Conservation (phyloP, 1,284 basidiomycete genomes). For the Peniophora sp. region DNA sequence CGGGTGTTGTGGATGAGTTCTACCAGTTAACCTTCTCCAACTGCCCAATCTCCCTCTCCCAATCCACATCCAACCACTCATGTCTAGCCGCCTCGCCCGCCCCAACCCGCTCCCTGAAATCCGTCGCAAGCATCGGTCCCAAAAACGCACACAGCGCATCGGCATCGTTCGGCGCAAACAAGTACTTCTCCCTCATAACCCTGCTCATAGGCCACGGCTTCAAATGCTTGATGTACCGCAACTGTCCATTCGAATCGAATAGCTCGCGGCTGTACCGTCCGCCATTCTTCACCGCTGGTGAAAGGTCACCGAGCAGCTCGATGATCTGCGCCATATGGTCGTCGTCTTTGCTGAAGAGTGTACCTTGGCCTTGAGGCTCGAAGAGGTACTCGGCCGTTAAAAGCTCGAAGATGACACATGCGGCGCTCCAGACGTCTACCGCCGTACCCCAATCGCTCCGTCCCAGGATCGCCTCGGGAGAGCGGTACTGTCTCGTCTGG, state of each 20-base stretch:
- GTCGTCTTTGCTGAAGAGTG: slow-evolving; percentile 86
- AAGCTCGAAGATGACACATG: slow-evolving; percentile 82
- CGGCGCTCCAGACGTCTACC: slow-evolving; percentile 86
- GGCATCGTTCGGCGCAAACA: slow-evolving; percentile 56
- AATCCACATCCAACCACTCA: slow-evolving; percentile 57
- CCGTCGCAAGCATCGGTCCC: slow-evolving; percentile 70
- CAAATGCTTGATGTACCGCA: slow-evolving; percentile 73
- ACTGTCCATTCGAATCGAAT: slow-evolving; percentile 70
- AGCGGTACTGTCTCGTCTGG: slow-evolving; percentile 88
- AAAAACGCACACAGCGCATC: slow-evolving; percentile 62
- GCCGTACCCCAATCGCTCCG: slow-evolving; percentile 79
- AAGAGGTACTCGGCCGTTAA: slow-evolving; percentile 85
- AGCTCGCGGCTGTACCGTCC: slow-evolving; percentile 80
- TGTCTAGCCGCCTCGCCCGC: slow-evolving; percentile 73
- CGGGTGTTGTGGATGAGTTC: slow-evolving; percentile 2
- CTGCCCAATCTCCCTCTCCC: slow-evolving; percentile 10
- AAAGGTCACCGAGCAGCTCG: slow-evolving; percentile 75
- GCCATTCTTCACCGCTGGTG: slow-evolving; percentile 66
- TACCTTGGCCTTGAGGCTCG: slow-evolving; percentile 79
- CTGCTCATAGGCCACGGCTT: slow-evolving; percentile 81
- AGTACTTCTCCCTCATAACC: slow-evolving; percentile 82
- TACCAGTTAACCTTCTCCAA: slow-evolving; percentile 13
- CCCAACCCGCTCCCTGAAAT: slow-evolving; percentile 60
- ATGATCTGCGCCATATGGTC: slow-evolving; percentile 94
- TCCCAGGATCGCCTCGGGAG: slow-evolving; percentile 87